A percentile compares a stretch with the other conserved stretches of the same genome.
Conservation (phyloP, 139 green algal genomes). For the Picochlorum sp. region DNA sequence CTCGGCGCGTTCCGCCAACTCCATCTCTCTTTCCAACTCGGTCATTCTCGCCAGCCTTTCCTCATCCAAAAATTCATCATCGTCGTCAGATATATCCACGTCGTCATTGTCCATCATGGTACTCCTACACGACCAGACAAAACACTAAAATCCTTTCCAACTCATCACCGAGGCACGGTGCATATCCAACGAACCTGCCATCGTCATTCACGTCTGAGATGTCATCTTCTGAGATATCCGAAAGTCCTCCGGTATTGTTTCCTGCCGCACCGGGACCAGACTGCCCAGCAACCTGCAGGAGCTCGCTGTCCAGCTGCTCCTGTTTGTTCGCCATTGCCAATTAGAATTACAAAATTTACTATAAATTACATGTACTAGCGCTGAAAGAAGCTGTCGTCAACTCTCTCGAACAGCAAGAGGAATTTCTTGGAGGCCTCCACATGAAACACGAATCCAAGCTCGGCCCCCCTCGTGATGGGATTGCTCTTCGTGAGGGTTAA, state of each 20-base stretch:
- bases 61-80: constrained; percentile 24
- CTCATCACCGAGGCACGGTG: not conserved
- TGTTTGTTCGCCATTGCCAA: no score
- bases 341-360: not conserved
- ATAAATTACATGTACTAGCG: not conserved
- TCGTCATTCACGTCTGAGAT: constrained; percentile 5
- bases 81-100: constrained; percentile 19
- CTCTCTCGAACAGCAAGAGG: constrained; percentile 19
- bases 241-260: not conserved
- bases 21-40: constrained; percentile 60
- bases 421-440: constrained; percentile 14
- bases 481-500: constrained; percentile 53
- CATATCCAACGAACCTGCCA: not conserved
- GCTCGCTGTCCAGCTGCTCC: no score
- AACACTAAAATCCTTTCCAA: not conserved
- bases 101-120: constrained; percentile 1
- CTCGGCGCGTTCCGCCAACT: constrained; percentile 44
- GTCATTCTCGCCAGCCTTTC: constrained; percentile 43
- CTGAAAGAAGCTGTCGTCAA: not conserved
- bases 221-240: constrained; percentile 4
- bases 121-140: not conserved
- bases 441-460: constrained; percentile 85
- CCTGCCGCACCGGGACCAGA: no score
- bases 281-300: no score
- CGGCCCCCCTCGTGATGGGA: constrained; percentile 38